Percentiles rank a stretch among this genome's conserved stretches.
These are phyloP conservation scores for Athelia psychrophila DNA, from an alignment of 1,284 basidiomycete genomes.

Conservation along the genomic window DNA sequence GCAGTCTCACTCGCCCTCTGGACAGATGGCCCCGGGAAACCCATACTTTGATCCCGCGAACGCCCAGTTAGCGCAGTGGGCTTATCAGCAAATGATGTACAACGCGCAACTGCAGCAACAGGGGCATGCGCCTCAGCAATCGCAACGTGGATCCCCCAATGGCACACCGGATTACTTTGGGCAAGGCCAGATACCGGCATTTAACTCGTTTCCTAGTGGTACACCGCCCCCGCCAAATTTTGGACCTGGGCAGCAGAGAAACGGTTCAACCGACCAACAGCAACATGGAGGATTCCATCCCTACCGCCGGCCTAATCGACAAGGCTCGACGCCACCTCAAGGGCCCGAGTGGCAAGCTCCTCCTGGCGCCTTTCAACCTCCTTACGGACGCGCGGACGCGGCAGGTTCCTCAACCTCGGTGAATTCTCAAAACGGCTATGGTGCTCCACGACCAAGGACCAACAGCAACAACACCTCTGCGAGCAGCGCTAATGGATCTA, in stretches of 20 bases:
- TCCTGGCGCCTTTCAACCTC: slow-evolving; percentile 46
- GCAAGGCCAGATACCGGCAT: slow-evolving; percentile 49
- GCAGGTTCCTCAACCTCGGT: slow-evolving; percentile 73
- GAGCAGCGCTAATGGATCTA: slow-evolving; percentile 30
- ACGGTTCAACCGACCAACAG: slow-evolving; percentile 23
- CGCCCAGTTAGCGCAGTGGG: slow-evolving; percentile 79
- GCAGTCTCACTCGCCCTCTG: slow-evolving; percentile 22
- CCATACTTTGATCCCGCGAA: slow-evolving; percentile 70
- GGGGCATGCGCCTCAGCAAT: slow-evolving; percentile 29
- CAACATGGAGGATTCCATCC: slow-evolving; percentile 72
- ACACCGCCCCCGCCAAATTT: slow-evolving; percentile 53
- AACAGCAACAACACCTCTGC: slow-evolving; percentile 51
- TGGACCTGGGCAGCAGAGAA: slow-evolving; percentile 21
- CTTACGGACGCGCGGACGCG: slow-evolving; percentile 73
- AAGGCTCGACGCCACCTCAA: slow-evolving; percentile 23
- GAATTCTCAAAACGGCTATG: slow-evolving; percentile 57
- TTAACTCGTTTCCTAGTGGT: slow-evolving; percentile 64
- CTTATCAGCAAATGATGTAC: slow-evolving; percentile 85
- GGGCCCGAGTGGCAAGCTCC: slow-evolving; percentile 29
- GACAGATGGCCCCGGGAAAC: slow-evolving; percentile 44
- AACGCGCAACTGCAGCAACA: slow-evolving; percentile 52
- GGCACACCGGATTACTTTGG: slow-evolving; percentile 50
- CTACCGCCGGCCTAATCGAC: slow-evolving; percentile 70
- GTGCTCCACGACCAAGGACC: slow-evolving; percentile 50
- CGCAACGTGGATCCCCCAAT: slow-evolving; percentile 8